Base-by-base conservation (phyloP, 2,329 filamentous ascomycete genomes). In the Nectriaceae sp. region DNA sequence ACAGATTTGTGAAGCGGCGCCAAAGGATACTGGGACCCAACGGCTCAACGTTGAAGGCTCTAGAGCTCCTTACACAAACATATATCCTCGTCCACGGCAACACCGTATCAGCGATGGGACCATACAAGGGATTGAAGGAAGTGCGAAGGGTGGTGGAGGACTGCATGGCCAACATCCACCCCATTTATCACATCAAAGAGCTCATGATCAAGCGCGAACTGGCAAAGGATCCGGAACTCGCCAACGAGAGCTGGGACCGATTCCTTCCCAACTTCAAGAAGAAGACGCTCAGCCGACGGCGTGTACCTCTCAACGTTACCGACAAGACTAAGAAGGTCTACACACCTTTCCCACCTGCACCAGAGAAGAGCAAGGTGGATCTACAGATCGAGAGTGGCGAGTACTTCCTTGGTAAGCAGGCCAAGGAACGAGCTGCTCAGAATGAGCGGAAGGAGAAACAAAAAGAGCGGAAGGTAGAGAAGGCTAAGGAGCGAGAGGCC, bases 351-450 rank as follows among this genome's bases (percentile, higher is more conserved):
- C 94, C 94, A 41, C 94, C 94, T 5, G 83, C 91, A 37, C 91
- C 92, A 57, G 93, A 99, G 79, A 96, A 96, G 89, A 97, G 92
- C 83, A 99, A 97, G 83, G 83, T 99, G 62, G 94, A 99, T 72
- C 74, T 91, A 71, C 93, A 99, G 80, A 96, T 99, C 75, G 94
- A 99, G 78, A 92, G 84, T 62, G 93, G 94, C 73, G 93, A 97
- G 75, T 99, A 96, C 75, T 97, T 97, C 71, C 73, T 99, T 66
- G 86, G 87, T 65, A 96, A 96, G 77, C 85, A 92, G 65, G 92
- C 90, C 51, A 96, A 96, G 79, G 90, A 96, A 64, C 80, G 92
- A 52, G 88, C 86, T 46, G 84, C 79, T 40, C 85, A 88, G 70
- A 87, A 93, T 66, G 88, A 90, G 64, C 79, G 90, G 57, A 81